A percentile compares a stretch with the other conserved stretches of the same genome.
These are phyloP conservation scores for Prunus davidiana DNA, from an alignment of 306 rosid genomes.

Conservation along the genomic window DNA sequence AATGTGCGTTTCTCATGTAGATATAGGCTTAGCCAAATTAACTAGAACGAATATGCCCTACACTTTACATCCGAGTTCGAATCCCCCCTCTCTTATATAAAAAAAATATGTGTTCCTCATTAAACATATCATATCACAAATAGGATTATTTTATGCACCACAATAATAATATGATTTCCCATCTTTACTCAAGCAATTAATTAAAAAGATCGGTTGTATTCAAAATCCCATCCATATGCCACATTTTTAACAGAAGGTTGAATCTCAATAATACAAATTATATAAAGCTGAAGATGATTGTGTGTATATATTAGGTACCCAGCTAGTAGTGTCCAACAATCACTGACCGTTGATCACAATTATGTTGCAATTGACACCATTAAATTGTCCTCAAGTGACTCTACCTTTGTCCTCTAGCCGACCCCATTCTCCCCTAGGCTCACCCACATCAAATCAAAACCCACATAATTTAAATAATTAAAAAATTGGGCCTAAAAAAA, in stretches of 20 bases:
- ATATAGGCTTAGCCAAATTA: no score
- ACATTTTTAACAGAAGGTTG: neutral
- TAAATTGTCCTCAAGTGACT: neutral
- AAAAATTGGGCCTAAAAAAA: neutral
- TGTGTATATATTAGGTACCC: neutral
- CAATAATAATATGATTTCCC: no score
- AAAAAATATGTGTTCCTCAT: no score
- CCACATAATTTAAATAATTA: no score
- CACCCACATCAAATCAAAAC: neutral
- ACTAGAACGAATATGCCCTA: accelerated
- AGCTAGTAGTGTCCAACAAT: neutral
- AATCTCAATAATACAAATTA: neutral
- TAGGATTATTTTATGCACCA: no score
- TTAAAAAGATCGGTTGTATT: neutral
- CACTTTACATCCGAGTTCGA: no score
- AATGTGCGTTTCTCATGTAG: no score
- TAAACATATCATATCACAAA: no score
- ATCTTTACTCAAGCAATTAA: neutral
- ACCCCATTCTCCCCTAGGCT: neutral
- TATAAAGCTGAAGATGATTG: neutral
- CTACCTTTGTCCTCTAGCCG: neutral
- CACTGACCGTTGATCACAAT: neutral
- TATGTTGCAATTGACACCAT: neutral
- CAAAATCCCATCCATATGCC: neutral
- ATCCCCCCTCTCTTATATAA: accelerated